Base-by-base conservation (phyloP, 2,329 filamentous ascomycete genomes). In the Fusarium nurragi region DNA sequence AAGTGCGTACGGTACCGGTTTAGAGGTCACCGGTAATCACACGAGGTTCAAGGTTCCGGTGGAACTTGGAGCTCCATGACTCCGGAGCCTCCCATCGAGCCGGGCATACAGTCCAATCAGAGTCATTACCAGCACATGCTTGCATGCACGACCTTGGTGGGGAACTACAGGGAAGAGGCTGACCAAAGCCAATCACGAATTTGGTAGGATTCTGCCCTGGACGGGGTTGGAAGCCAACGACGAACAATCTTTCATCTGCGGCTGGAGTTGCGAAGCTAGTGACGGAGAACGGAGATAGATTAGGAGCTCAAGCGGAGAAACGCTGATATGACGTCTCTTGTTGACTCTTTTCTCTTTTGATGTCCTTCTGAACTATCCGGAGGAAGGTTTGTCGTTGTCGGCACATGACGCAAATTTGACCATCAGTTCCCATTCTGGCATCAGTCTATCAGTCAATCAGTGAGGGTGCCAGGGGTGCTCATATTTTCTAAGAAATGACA, bases 21-120 rank as follows among this genome's bases (percentile, higher is more conserved):
- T 52, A 38, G 53, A 65, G 43, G 38, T 49, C 40, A 46, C 57
- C 60, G 58, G 64, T 54, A 56, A 54, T 60, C 57, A 44, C 44
- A 49, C 55, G 60, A 65, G 46, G 56, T 61, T 48, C 54, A 54
- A 60, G 48, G 64, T 48, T 53, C 43, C 25, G 49, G 57, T 56
- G 60, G 48, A 61, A 53, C 67, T 53, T 32, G 28, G 43, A 67
- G 52, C 62, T 72, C 70, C 70, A 62, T 65, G 62, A 70, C 54
- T 71, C 68, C 70, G 73, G 64, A 71, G 68, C 62, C 70, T 68
- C 70, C 66, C 67, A 70, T 69, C 58, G 59, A 60, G 39, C 61
- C 59, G 59, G 52, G 43, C 46, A 38, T 60, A 68, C 73, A 75
- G 53, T 63, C 74, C 74, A 75, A 76, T 74, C 65, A 75, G 57